Base-by-base conservation (phyloP, 768 basidiomycete genomes). In the Lyophyllum decastes region DNA sequence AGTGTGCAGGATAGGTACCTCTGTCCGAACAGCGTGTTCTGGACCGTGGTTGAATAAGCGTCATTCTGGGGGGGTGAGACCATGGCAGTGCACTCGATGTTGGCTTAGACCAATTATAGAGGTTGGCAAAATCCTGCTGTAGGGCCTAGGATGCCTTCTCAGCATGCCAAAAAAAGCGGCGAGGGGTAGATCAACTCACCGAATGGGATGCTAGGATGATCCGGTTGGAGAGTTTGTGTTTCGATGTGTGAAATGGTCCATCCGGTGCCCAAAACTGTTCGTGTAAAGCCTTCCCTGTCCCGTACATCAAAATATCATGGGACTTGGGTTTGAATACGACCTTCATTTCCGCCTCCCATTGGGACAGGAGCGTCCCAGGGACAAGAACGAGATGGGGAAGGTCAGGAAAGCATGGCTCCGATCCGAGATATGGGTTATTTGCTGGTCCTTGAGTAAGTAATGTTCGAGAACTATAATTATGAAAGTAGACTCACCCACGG, bases 271-370 rank as follows among this genome's bases (percentile, higher is more conserved):
- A 72, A 49, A 73, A 73, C 0, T 24, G 16, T 1, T 50, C 26
- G 2, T 30, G 52, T 35, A 4, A 57, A 34, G 2, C 6, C 25
- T 24, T 61, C 41, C 0, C 57, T 53, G 4, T 57, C 10, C 30
- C 57, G 25, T 75, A 73, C 12, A 65, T n/a, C 14, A 73, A 49
- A 2, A 75, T 63, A 21, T 72, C 70, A 12, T 70, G 52, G 0
- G 19, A 52, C 1, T 58, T 35, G 0, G 62, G 63, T 0, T 52
- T 5, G 17, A 70, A 55, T 24, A 66, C 57, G 0, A 22, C 43
- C 27, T 61, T 49, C 0, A 69, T 16, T 24, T 69, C 66, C 2
- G 49, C 22, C 0, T 33, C n/a, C 68, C 69, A 70, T 38, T 69
- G 68, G 10, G 24, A 40, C 11, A 64, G 26, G 4, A 70, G 64